Conservation (phyloP, 169 alveolate genomes). For the Plasmodium gonderi region DNA sequence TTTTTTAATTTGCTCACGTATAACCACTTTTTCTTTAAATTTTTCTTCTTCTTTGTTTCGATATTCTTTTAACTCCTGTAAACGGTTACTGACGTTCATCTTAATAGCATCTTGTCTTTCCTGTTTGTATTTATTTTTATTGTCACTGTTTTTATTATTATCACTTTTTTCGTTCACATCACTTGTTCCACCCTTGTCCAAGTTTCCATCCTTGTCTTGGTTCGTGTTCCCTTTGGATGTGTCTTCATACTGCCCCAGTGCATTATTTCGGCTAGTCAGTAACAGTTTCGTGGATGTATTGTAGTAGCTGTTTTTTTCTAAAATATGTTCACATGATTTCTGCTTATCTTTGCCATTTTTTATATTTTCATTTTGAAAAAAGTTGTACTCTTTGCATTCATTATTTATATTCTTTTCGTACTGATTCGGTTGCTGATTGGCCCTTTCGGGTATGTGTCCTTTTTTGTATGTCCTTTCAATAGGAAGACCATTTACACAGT, state of each 20-base stretch:
- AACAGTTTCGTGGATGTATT: background rate
- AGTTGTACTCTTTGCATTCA: background rate
- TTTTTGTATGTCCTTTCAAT: conserved; percentile 13
- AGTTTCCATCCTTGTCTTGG: background rate
- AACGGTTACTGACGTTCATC: conserved; percentile 26
- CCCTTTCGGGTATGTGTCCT: background rate
- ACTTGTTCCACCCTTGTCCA: background rate
- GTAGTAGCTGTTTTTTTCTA: background rate
- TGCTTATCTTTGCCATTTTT: background rate
- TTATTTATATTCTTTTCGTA: background rate
- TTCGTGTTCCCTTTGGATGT: background rate
- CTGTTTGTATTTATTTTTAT: background rate
- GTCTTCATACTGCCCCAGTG: background rate
- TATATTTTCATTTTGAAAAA: conserved; percentile 13
- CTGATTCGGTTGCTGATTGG: background rate
- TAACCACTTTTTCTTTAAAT: conserved; percentile 57
- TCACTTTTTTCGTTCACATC: too few relatives aligned
- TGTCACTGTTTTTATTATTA: background rate
- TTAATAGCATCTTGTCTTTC: conserved; percentile 13
- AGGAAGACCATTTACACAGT: background rate
- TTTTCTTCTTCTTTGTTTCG: conserved; percentile 55
- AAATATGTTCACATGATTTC: background rate
- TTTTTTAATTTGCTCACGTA: conserved; percentile 65
- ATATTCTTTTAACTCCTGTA: conserved; percentile 39
- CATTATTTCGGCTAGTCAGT: background rate